A percentile compares a stretch with the other conserved stretches of the same genome.
Conservation (phyloP, 176 grass and related monocot genomes). For the Triticum turgidum region DNA sequence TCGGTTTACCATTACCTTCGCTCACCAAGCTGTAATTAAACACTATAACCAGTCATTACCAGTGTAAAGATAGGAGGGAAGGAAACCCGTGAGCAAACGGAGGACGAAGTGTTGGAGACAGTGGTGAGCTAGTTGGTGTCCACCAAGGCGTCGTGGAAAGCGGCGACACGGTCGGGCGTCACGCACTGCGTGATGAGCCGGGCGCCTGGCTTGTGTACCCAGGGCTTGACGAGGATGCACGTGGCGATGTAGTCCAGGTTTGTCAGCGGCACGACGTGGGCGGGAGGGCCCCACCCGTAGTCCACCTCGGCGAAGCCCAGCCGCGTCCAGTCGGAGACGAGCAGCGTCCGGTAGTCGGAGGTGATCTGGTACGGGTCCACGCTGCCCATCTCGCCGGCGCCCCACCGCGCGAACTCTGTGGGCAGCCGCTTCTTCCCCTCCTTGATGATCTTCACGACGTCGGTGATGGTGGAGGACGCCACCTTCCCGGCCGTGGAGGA, state of each 20-base stretch:
- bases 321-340: constrained; percentile 90
- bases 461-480: constrained; percentile 37
- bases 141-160: constrained; percentile 77
- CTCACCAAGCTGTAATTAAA: constrained; percentile 8
- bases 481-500: constrained; percentile 42
- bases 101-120: neutral
- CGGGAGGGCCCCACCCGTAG: constrained; percentile 82
- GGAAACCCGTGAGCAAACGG: neutral
- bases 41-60: neutral
- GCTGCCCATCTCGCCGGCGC: constrained; percentile 32
- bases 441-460: constrained; percentile 71
- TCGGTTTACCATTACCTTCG: neutral
- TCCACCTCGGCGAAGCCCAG: constrained; percentile 92
- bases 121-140: constrained; percentile 30
- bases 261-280: constrained; percentile 79
- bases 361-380: constrained; percentile 90
- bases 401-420: constrained; percentile 68
- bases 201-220: constrained; percentile 73
- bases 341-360: constrained; percentile 72
- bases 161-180: constrained; percentile 46
- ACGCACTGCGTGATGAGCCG: constrained; percentile 91
- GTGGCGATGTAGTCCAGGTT: constrained; percentile 96
- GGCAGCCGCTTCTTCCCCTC: constrained; percentile 77
- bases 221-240: constrained; percentile 90
- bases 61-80: neutral